phyloP scores from a whole-genome alignment of 2,329 filamentous ascomycete genomes.

The Cercospora brassicicola region DNA sequence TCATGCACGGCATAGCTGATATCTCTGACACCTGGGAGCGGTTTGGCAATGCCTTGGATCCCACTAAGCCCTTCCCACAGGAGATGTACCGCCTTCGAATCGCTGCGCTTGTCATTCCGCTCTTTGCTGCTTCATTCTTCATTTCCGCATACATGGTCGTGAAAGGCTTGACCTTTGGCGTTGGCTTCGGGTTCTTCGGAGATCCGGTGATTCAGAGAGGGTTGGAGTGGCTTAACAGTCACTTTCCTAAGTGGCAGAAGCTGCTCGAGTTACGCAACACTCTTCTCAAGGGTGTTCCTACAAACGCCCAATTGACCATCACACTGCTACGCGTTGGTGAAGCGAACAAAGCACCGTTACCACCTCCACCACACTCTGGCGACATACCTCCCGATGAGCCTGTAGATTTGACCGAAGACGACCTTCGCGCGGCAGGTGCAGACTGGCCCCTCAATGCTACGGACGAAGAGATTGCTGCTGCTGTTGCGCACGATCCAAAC shows the following conservation, averaged over 20 bases:
- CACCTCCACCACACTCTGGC: constrained; percentile 55
- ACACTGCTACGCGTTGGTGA: constrained; percentile 81
- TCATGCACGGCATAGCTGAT: constrained; percentile 66
- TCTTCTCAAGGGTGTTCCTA: constrained; percentile 77
- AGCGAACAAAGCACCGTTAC: constrained; percentile 74
- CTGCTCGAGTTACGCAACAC: constrained; percentile 73
- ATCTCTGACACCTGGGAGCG: constrained; percentile 64
- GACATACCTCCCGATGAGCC: constrained; percentile 51
- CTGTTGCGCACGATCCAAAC: constrained; percentile 52
- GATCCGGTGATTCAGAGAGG: constrained; percentile 68
- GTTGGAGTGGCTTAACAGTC: constrained; percentile 60
- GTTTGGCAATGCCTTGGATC: constrained; percentile 58
- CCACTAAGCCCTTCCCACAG: constrained; percentile 51
- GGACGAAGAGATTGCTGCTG: constrained; percentile 64
- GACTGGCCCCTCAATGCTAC: constrained; percentile 62
- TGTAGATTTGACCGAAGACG: constrained; percentile 51
- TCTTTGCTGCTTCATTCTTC: constrained; percentile 47
- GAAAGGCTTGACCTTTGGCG: constrained; percentile 65
- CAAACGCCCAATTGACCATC: constrained; percentile 79
- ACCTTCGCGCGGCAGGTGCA: constrained; percentile 55
- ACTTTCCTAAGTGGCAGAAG: constrained; percentile 71
- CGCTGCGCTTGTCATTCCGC: constrained; percentile 47
- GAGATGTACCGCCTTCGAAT: constrained; percentile 49
- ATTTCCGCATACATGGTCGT: constrained; percentile 53
- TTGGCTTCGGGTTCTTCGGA: constrained; percentile 78